Conservation (phyloP, 1,284 basidiomycete genomes). For the Boletus sp. region DNA sequence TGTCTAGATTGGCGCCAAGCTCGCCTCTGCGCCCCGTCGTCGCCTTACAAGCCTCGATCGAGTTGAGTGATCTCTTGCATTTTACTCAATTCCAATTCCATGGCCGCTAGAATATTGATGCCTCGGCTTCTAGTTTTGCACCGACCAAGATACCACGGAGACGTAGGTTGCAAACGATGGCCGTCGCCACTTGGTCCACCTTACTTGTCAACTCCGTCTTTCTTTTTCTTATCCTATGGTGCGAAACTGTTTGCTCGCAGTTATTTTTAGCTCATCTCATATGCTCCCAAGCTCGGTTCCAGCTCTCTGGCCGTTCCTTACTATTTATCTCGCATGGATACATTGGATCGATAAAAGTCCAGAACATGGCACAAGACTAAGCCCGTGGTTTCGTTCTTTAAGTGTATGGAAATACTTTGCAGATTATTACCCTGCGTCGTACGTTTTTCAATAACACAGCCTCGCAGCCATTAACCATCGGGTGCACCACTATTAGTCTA, state of each 20-base stretch:
- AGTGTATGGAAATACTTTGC: conserved; percentile 86
- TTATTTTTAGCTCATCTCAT: conserved; percentile 9
- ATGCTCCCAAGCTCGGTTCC: conserved; percentile 76
- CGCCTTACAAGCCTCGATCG: conserved; percentile 66
- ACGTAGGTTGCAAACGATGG: conserved; percentile 83
- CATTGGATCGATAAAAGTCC: conserved; percentile 77
- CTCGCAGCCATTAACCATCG: background rate
- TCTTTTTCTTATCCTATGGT: conserved; percentile 83
- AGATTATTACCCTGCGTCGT: conserved; percentile 93
- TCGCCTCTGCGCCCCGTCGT: conserved; percentile 61
- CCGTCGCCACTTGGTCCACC: conserved; percentile 87
- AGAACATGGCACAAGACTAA: conserved; percentile 76
- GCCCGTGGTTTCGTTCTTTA: conserved; percentile 74
- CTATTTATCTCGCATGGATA: conserved; percentile 86
- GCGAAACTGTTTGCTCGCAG: conserved; percentile 36
- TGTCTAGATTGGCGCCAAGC: conserved; percentile 54
- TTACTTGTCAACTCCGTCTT: conserved; percentile 73
- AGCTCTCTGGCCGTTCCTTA: conserved; percentile 83
- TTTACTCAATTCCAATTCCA: background rate
- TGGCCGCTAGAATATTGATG: conserved; percentile 4
- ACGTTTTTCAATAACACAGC: conserved; percentile 42
- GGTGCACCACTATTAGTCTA: conserved; percentile 17
- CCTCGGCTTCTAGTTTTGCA: conserved; percentile 55
- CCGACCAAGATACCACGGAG: conserved; percentile 76
- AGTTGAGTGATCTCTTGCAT: conserved; percentile 50